A percentile compares a stretch with the other conserved stretches of the same genome.
Evolutionary conservation across 352 stramenopile species (phyloP).

Genomic region (Phytopythium sindhum): DNA sequence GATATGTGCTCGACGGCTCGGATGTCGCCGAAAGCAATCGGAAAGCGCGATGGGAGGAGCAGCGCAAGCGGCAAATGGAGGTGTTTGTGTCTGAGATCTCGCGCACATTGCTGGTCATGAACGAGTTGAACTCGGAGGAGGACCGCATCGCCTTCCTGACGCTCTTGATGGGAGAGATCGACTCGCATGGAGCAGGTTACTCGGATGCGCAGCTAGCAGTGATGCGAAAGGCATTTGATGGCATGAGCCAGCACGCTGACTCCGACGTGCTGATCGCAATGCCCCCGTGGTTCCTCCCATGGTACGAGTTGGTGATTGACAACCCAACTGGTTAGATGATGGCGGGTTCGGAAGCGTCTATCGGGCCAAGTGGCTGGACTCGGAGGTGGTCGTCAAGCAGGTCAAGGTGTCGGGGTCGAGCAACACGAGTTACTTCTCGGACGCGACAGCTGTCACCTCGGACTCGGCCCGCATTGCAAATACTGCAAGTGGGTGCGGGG

Average conservation of each 20-base stretch:
- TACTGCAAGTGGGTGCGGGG: too few relatives aligned
- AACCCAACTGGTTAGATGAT: neutral
- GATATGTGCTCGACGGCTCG: conserved; percentile 16
- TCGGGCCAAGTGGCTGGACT: conserved; percentile 2
- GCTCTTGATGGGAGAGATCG: conserved; percentile 1
- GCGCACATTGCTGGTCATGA: neutral
- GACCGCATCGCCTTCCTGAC: neutral
- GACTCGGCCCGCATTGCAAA: too few relatives aligned
- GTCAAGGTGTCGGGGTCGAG: neutral
- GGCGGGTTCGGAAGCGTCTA: neutral
- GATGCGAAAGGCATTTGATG: neutral
- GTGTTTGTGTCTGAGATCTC: conserved; percentile 3
- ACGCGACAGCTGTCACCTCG: too few relatives aligned
- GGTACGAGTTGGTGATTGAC: neutral
- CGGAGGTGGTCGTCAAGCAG: conserved; percentile 13
- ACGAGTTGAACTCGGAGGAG: neutral
- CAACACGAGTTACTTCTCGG: neutral
- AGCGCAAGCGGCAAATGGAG: neutral
- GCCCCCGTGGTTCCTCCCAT: conserved; percentile 3
- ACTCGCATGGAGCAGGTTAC: neutral
- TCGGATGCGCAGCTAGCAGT: neutral
- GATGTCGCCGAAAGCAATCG: neutral
- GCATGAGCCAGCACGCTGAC: neutral
- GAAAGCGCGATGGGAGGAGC: neutral
- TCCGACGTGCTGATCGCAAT: neutral